Evolutionary conservation across 768 basidiomycete genomes (phyloP), one percentile per base, ranked within the genome.

Genomic region (Termitomyces sp.): DNA sequence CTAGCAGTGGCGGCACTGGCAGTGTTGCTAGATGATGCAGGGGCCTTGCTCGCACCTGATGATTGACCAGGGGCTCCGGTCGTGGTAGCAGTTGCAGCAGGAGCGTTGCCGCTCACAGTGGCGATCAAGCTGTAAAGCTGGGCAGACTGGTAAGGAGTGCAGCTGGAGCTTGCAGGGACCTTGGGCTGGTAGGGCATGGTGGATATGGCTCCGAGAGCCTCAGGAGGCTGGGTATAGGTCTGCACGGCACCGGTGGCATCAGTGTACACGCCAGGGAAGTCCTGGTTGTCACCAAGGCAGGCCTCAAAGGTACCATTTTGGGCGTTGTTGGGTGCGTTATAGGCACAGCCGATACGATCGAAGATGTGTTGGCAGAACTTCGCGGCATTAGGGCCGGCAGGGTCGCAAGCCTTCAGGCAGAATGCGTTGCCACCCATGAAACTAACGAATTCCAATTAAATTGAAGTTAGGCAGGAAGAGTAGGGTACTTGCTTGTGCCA

Each of bases 351-450:
- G 51, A 90, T 85, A 57, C 85, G 86, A 66, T 91, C 89, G 58
- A 75, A 86, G 59, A 83, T 79, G 77, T 93, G 85, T 68, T 88
- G 74, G 74, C 90, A 92, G 64, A 69, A 80, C n/a, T 73, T 65
- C 4, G 74, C 72, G 0, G 80, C 76, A 63, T 82, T 76, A n/a
- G 79, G 64, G 12, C 75, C 73, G 1, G 68, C 61, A 2, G 85
- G 84, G 64, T 90, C 82, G 73, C 90, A 93, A 0, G 79, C 74
- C 70, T 92, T 92, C 62, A 88, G 65, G 70, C 89, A 92, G 77
- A 89, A 87, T 24, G 58, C 54, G 61, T 74, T 68, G 26, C 77
- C 78, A 50, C 90, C 90, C 66, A 90, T 83, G 77, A 92, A 92
- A 68, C 88, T 87, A 62, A 28, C 37, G 46, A 26, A 29, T 5